phyloP scores from a whole-genome alignment of 305 asterid genomes.

The Fraxinus nigra region DNA sequence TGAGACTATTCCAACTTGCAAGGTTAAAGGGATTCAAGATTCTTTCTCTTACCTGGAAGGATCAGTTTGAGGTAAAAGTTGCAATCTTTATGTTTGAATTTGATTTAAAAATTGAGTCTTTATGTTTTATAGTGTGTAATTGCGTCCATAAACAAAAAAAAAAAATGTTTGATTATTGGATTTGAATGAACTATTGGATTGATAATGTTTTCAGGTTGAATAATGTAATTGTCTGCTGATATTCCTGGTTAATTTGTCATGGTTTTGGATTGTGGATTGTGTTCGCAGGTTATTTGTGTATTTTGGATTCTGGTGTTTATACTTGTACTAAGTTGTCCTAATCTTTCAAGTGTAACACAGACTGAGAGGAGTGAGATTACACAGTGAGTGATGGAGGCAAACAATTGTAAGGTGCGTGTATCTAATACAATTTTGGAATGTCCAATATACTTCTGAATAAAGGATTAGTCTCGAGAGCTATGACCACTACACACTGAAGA shows the following conservation, averaged over 20 bases:
- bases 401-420: not conserved
- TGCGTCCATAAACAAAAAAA: not conserved
- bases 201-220: not conserved
- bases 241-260: not conserved
- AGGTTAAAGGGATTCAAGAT: constrained; percentile 33
- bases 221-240: not conserved
- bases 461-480: too few species aligned
- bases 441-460: too few species aligned
- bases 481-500: too few species aligned
- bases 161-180: not conserved
- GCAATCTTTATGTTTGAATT: not conserved
- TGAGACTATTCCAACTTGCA: constrained; percentile 47
- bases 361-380: not conserved
- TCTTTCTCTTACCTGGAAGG: constrained; percentile 20
- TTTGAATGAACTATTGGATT: not conserved
- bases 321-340: not conserved
- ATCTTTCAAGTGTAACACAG: not conserved
- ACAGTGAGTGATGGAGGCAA: not conserved
- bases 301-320: not conserved
- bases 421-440: too few species aligned
- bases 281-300: not conserved
- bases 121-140: not conserved
- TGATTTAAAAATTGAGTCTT: not conserved
- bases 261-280: not conserved
- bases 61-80: constrained; percentile 46